phyloP scores from a whole-genome alignment of 306 rosid genomes.

The Oemleria cerasiformis region DNA sequence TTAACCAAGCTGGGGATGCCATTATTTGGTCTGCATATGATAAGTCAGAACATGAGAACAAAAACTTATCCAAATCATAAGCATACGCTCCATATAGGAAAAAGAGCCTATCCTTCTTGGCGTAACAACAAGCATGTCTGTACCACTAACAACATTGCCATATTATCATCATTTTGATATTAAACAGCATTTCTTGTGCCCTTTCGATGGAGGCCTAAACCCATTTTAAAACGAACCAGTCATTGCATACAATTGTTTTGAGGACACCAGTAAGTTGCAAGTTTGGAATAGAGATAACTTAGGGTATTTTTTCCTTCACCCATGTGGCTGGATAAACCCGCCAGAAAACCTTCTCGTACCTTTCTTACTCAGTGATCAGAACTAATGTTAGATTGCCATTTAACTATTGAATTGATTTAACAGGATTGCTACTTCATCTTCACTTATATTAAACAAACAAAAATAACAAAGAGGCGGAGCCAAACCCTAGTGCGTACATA shows the following conservation, averaged over 20 bases:
- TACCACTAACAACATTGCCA: too few species aligned
- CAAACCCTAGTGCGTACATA: background rate
- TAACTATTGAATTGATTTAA: background rate
- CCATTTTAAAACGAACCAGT: background rate
- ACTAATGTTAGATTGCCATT: background rate
- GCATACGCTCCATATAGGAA: background rate
- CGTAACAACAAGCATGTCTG: background rate
- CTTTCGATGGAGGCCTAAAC: background rate
- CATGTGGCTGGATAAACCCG: background rate
- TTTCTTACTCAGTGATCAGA: background rate
- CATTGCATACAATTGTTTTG: too few species aligned
- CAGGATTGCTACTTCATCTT: background rate
- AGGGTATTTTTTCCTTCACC: background rate
- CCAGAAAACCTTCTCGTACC: background rate
- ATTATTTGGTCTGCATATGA: slow-evolving; percentile 34
- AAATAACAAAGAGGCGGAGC: background rate
- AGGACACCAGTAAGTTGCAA: too few species aligned
- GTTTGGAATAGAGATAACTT: background rate
- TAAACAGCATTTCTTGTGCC: background rate
- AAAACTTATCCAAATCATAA: background rate
- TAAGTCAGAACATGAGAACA: background rate
- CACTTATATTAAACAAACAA: background rate
- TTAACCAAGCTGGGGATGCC: slow-evolving; percentile 55
- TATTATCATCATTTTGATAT: background rate
- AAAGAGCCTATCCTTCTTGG: background rate